Evolutionary conservation across 805 yeast genomes (phyloP).

Genomic region (Hanseniaspora thailandica): DNA sequence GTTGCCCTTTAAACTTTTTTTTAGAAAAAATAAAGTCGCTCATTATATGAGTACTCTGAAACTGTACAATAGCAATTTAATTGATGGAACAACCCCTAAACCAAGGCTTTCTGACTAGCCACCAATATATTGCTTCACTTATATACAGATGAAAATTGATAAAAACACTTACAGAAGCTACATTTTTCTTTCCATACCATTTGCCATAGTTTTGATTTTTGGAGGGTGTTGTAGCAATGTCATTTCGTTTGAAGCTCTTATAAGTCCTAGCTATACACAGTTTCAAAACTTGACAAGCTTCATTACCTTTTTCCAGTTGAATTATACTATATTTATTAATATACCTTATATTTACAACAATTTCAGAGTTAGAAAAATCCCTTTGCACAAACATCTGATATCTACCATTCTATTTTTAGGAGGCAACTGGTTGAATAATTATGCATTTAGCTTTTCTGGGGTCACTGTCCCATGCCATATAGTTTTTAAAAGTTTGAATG

Average conservation of each 20-base stretch:
- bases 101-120: too few species aligned
- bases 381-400: slow-evolving; percentile 34
- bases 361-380: slow-evolving; percentile 23
- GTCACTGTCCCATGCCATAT: slow-evolving; percentile 59
- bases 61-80: too few species aligned
- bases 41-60: too few species aligned
- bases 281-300: slow-evolving; percentile 36
- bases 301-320: slow-evolving; percentile 49
- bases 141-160: background rate
- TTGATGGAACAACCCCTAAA: too few species aligned
- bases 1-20: background rate
- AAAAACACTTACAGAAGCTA: background rate
- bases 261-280: slow-evolving; percentile 22
- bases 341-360: background rate
- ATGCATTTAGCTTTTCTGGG: slow-evolving; percentile 40
- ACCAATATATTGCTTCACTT: too few species aligned
- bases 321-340: slow-evolving; percentile 37
- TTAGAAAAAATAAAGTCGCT: too few species aligned
- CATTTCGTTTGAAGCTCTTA: slow-evolving; percentile 45
- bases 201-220: slow-evolving; percentile 34
- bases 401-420: slow-evolving; percentile 41
- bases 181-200: slow-evolving; percentile 15
- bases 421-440: slow-evolving; percentile 44
- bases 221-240: slow-evolving; percentile 72
- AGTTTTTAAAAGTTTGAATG: slow-evolving; percentile 51